Conservation (phyloP, 1,284 basidiomycete species). For the Phylloporus sp. region DNA sequence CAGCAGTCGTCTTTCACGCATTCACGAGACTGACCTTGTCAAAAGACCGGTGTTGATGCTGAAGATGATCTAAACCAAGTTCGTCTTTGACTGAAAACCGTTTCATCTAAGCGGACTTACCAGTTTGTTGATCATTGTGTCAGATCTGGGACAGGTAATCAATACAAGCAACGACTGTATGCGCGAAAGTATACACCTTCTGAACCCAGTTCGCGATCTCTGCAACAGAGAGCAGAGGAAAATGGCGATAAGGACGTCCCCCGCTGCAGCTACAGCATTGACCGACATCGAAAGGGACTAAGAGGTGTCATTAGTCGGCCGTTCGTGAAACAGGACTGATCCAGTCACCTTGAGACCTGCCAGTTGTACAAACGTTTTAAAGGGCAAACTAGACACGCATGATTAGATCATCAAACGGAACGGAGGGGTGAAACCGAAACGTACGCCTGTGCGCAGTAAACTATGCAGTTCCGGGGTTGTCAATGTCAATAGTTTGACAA, state of each 20-base stretch:
- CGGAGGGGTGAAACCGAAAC: constrained; percentile 16
- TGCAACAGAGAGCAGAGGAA: constrained; percentile 61
- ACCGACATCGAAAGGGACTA: constrained; percentile 59
- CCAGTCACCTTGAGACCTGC: constrained; percentile 34
- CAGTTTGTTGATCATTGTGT: constrained; percentile 57
- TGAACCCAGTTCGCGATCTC: constrained; percentile 64
- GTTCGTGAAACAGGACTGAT: not conserved
- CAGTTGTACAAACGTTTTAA: constrained; percentile 53
- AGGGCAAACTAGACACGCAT: constrained; percentile 30
- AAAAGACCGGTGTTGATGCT: constrained; percentile 59
- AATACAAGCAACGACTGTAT: not conserved
- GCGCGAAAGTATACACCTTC: constrained; percentile 44
- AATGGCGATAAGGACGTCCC: constrained; percentile 65
- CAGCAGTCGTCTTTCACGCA: not conserved
- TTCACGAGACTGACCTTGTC: constrained; percentile 34
- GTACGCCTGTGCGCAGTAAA: constrained; percentile 51
- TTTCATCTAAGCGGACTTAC: constrained; percentile 31
- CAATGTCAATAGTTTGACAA: constrained; percentile 1
- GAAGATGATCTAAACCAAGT: constrained; percentile 50
- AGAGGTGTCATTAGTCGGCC: constrained; percentile 6
- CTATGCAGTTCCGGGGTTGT: constrained; percentile 34
- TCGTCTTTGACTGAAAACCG: not conserved
- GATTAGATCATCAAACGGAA: not conserved
- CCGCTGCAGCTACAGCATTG: constrained; percentile 65
- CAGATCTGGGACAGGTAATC: constrained; percentile 46